Conservation (phyloP, 495 filamentous ascomycete genomes). For the Trypethelium eluteriae region DNA sequence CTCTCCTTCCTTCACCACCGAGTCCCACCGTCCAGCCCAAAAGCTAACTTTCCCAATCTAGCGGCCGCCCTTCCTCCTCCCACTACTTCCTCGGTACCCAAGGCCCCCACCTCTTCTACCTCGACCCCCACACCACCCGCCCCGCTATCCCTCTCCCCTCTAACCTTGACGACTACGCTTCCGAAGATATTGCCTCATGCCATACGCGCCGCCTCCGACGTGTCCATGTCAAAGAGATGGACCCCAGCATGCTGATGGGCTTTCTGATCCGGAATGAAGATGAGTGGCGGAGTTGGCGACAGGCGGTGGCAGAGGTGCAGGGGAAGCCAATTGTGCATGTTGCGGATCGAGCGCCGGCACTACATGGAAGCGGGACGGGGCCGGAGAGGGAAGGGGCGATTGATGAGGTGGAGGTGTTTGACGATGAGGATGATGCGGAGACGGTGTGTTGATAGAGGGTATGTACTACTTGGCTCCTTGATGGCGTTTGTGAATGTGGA, state of each 20-base stretch:
- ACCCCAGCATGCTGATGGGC: constrained; percentile 97
- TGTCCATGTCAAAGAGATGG: constrained; percentile 84
- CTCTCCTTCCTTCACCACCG: too few relatives aligned
- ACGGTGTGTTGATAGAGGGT: constrained; percentile 6
- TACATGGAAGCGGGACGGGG: constrained; percentile 43
- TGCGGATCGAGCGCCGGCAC: constrained; percentile 53
- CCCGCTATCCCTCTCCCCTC: constrained; percentile 50
- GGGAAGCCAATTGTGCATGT: constrained; percentile 76
- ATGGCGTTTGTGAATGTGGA: neutral
- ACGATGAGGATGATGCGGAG: constrained; percentile 35
- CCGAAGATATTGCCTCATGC: constrained; percentile 70
- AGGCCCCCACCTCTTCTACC: constrained; percentile 80
- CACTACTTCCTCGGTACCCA: constrained; percentile 98
- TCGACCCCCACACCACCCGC: constrained; percentile 82
- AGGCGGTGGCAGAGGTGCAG: constrained; percentile 54
- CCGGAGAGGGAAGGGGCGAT: constrained; percentile 62
- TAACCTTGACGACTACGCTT: constrained; percentile 48
- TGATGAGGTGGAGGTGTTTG: constrained; percentile 82
- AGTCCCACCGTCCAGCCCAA: too few relatives aligned
- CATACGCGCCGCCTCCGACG: constrained; percentile 79
- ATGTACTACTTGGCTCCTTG: neutral
- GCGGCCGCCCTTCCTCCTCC: constrained; percentile 86
- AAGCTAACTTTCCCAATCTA: constrained; percentile 28
- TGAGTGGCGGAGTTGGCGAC: constrained; percentile 80
- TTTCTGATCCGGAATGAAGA: constrained; percentile 76